Evolutionary conservation across 257 asterid species (phyloP), one percentile per base, ranked within the genome.

Genomic region (Nicotiana attenuata): DNA sequence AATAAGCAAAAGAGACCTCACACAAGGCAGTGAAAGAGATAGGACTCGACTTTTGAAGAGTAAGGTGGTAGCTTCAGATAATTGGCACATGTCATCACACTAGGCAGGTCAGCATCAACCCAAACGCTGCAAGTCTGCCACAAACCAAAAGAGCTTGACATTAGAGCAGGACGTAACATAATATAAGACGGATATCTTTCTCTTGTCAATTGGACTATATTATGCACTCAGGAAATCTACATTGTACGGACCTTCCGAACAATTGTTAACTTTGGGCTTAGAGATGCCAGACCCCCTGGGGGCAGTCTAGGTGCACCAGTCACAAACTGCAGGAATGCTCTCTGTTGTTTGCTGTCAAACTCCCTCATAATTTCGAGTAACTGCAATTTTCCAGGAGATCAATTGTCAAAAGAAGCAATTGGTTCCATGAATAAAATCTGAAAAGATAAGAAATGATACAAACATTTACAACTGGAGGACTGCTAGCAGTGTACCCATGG

Each of bases 291-390:
- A 5, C 99, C 99, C 75, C 99, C 99, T 0, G 89, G 89, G 63
- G 98, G 98, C 80, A 96, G 98, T 28, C 97, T 91, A 78, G 98
- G 98, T 65, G 98, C 95, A 53, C 99, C 99, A 5, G 99, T 96
- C 85, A 94, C 97, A 87, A 96, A 96, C 93, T 89, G 97, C 90
- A 94, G 86, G 90, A 96, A 96, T 41, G 94, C 94, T 76, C 97
- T 87, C 88, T 96, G 97, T 89, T 96, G 94, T 86, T 86, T 87
- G 45, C 66, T 82, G 85, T 92, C 87, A 81, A 96, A 91, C 92
- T 96, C 97, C 85, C 52, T 89, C 90, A 96, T 89, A 80, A 96
- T 92, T 89, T 91, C 97, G 82, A 96, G 87, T 41, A 96, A 87
- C 99, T 96, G 92, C 65, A 60, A 47, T 16, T 29, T 75, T 22